Percentiles rank a stretch among this genome's conserved stretches.
These are phyloP conservation scores for Mycena chlorophos DNA, from an alignment of 768 basidiomycete genomes.

Conservation along the genomic window DNA sequence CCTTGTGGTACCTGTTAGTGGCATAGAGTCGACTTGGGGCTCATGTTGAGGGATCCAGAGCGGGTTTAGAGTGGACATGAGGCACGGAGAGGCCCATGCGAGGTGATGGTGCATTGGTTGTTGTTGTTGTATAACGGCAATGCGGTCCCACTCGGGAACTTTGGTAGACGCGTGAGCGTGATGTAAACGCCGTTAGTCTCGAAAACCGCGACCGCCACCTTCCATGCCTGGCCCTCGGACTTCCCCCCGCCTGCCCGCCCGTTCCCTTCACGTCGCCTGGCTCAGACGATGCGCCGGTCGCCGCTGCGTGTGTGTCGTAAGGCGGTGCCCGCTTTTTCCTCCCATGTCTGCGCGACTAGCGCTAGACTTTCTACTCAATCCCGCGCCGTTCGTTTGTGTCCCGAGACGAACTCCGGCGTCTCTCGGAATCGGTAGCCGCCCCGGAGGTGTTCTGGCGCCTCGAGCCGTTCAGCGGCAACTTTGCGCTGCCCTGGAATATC, in stretches of 20 bases:
- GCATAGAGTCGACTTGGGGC: too few relatives aligned
- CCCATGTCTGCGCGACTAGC: background rate
- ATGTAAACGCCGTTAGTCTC: background rate
- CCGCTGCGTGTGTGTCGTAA: background rate
- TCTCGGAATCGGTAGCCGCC: background rate
- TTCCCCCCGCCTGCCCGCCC: background rate
- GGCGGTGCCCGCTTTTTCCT: background rate
- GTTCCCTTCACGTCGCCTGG: background rate
- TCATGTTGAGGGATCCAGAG: too few relatives aligned
- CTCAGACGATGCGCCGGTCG: background rate
- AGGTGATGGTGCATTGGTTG: background rate
- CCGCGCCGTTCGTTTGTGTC: background rate
- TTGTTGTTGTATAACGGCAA: too few relatives aligned
- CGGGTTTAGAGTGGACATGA: too few relatives aligned
- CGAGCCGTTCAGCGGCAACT: background rate
- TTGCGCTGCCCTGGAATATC: background rate
- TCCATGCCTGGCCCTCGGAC: background rate
- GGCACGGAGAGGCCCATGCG: too few relatives aligned
- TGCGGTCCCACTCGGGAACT: too few relatives aligned
- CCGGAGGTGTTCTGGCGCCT: background rate
- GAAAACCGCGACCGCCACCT: background rate
- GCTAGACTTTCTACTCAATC: background rate
- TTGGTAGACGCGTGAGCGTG: too few relatives aligned
- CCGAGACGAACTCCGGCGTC: background rate
- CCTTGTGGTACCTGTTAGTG: too few relatives aligned